Conservation (phyloP, 768 basidiomycete species). For the Suillus bovinus region DNA sequence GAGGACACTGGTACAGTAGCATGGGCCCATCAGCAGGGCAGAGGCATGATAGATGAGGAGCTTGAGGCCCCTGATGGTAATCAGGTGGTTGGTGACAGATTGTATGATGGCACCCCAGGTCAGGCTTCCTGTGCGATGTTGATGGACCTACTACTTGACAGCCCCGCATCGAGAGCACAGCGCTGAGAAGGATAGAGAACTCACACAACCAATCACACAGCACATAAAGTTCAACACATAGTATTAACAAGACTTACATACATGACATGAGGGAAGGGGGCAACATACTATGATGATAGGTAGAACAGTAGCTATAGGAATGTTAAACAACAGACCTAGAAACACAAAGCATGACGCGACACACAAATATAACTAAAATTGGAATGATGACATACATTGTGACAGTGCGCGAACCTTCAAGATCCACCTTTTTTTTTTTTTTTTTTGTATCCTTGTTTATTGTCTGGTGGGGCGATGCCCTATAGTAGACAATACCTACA, state of each 20-base stretch:
- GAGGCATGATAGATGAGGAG: no score
- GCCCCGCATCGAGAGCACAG: neutral
- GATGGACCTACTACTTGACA: constrained; percentile 1
- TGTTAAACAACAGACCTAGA: neutral
- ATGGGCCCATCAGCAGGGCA: neutral
- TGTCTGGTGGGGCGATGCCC: no score
- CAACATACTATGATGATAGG: neutral
- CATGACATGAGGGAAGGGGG: neutral
- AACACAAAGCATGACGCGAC: neutral
- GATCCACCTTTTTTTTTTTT: no score
- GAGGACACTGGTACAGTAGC: no score
- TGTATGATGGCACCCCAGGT: neutral
- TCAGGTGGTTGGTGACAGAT: neutral
- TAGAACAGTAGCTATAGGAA: neutral
- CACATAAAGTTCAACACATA: neutral
- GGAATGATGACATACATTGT: neutral
- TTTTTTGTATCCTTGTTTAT: no score
- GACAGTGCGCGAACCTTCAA: neutral
- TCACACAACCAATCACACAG: neutral
- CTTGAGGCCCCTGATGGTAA: neutral
- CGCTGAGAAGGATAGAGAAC: neutral
- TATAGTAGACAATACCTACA: no score
- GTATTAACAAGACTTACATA: neutral
- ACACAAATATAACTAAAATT: no score
- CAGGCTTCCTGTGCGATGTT: neutral